phyloP scores from a whole-genome alignment of 2,329 filamentous ascomycete species.

The Aspergillus sp. region DNA sequence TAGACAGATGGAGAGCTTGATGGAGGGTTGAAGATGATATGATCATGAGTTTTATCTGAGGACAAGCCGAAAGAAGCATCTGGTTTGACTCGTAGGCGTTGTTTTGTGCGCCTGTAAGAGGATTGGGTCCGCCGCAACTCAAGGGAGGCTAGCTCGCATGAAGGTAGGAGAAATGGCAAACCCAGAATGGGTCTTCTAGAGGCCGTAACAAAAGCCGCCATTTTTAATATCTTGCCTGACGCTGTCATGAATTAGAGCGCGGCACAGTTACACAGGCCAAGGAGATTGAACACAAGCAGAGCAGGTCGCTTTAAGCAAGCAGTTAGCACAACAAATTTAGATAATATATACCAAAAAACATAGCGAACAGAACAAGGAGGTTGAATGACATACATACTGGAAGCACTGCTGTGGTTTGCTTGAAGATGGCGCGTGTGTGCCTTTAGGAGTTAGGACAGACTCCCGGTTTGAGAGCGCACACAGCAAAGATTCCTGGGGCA shows the following conservation, averaged over 20 bases:
- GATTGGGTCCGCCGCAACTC: slow-evolving; percentile 47
- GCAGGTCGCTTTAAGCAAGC: not conserved
- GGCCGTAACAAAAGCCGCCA: slow-evolving; percentile 31
- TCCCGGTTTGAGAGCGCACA: not conserved
- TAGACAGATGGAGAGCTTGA: slow-evolving; percentile 63
- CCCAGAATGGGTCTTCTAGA: slow-evolving; percentile 36
- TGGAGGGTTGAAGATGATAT: slow-evolving; percentile 67
- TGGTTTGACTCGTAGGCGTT: slow-evolving; percentile 52
- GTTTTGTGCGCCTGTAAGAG: slow-evolving; percentile 51
- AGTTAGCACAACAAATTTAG: not conserved
- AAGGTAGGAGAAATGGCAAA: slow-evolving; percentile 42
- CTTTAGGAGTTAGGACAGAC: too few relatives aligned
- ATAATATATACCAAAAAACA: not conserved
- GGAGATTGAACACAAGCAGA: not conserved
- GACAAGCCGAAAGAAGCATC: slow-evolving; percentile 50
- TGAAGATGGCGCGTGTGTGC: not conserved
- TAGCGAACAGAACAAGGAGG: not conserved
- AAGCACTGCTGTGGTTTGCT: not conserved
- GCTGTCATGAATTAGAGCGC: not conserved
- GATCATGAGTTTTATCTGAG: slow-evolving; percentile 43
- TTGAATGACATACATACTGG: not conserved
- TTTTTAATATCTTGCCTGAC: slow-evolving; percentile 5
- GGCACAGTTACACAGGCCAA: not conserved
- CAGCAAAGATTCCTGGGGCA: not conserved
- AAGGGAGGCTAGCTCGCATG: slow-evolving; percentile 31